A percentile compares a stretch with the other conserved stretches of the same genome.
These are phyloP conservation scores for Teratosphaeria gauchensis DNA, from an alignment of 2,329 filamentous ascomycete species.

Conservation along the genomic window DNA sequence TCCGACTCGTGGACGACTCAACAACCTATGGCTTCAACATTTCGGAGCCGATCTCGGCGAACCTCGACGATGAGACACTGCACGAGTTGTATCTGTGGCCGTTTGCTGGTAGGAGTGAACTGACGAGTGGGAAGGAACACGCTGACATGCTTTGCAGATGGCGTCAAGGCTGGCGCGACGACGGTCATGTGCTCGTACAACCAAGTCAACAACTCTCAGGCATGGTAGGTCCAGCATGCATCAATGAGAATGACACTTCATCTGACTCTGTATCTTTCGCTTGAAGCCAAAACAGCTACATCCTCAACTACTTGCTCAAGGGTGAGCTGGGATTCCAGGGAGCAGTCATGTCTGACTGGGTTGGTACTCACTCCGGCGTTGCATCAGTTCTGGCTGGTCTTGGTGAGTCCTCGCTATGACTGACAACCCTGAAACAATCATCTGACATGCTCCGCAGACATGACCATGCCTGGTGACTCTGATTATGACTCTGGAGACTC, in stretches of 20 bases:
- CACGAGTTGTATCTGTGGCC: conserved; percentile 31
- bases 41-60: conserved; percentile 38
- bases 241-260: neutral
- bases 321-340: conserved; percentile 72
- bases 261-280: neutral
- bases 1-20: conserved; percentile 44
- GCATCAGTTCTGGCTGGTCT: conserved; percentile 60
- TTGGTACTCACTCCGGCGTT: conserved; percentile 61
- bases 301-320: conserved; percentile 68
- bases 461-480: conserved; percentile 74
- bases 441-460: conserved; percentile 40
- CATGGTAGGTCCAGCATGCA: conserved; percentile 33
- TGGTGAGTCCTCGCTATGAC: neutral
- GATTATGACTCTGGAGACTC: conserved; percentile 52
- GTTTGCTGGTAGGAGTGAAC: conserved; percentile 23
- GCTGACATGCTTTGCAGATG: conserved; percentile 22
- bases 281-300: conserved; percentile 56
- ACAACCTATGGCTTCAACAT: conserved; percentile 47
- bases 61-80: conserved; percentile 54
- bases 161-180: conserved; percentile 40
- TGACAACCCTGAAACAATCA: neutral
- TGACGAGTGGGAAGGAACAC: neutral
- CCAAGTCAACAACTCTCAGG: conserved; percentile 70
- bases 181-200: conserved; percentile 54
- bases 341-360: conserved; percentile 63